Conservation (phyloP, 2,329 filamentous ascomycete genomes). For the Alternaria angustiovoidea region DNA sequence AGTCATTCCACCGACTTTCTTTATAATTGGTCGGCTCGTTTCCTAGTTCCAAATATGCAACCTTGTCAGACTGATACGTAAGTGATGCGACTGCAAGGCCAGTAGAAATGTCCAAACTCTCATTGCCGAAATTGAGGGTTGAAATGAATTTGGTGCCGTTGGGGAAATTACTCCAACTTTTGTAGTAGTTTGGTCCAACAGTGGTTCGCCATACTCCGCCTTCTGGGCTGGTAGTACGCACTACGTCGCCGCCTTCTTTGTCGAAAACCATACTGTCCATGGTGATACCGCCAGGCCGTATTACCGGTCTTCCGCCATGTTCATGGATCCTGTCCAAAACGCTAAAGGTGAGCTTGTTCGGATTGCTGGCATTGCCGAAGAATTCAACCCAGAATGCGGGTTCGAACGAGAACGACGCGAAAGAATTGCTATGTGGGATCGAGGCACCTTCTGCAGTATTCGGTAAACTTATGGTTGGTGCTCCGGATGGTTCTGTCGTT, state of each 20-base stretch:
- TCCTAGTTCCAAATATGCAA: conserved; percentile 18
- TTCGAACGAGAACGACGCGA: conserved; percentile 21
- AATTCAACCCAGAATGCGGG: conserved; percentile 24
- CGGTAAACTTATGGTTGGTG: conserved; percentile 4
- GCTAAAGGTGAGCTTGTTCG: conserved; percentile 14
- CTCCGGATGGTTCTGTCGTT: neutral
- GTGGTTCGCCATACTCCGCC: conserved; percentile 21
- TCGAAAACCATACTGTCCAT: conserved; percentile 23
- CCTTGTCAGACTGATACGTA: conserved; percentile 16
- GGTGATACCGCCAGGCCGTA: conserved; percentile 19
- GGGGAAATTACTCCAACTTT: conserved; percentile 21
- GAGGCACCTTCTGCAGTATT: conserved; percentile 13
- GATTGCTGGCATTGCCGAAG: conserved; percentile 18
- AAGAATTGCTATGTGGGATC: conserved; percentile 19
- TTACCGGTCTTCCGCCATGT: conserved; percentile 17
- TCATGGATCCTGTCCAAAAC: conserved; percentile 15
- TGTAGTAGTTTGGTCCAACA: conserved; percentile 17
- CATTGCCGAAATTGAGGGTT: conserved; percentile 21
- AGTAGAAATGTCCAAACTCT: conserved; percentile 15
- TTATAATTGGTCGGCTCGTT: conserved; percentile 21
- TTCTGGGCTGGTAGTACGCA: conserved; percentile 15
- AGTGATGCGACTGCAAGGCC: conserved; percentile 17
- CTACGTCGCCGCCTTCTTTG: conserved; percentile 6
- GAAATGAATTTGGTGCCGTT: conserved; percentile 17
- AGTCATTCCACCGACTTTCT: conserved; percentile 13